A percentile compares a stretch with the other conserved stretches of the same genome.
Conservation (phyloP, 176 grass and related monocot species). For the Echinochloa phyllopogon region DNA sequence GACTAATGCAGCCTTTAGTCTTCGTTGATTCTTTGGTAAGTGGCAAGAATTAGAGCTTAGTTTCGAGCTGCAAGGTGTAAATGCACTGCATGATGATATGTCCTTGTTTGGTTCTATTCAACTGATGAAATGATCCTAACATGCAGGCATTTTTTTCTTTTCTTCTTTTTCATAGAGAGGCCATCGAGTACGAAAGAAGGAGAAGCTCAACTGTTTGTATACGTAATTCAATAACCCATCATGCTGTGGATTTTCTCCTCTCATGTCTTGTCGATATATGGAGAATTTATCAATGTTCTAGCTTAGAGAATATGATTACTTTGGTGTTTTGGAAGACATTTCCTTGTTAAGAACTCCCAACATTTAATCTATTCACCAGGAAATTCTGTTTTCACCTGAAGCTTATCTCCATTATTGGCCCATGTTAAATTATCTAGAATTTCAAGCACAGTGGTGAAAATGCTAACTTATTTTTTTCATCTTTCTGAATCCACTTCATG, state of each 20-base stretch:
- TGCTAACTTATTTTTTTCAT: not conserved
- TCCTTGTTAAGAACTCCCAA: not conserved
- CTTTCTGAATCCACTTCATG: not conserved
- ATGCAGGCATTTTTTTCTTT: no score
- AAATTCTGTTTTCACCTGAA: not conserved
- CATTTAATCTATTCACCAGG: not conserved
- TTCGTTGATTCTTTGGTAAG: no score
- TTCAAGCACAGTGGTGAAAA: not conserved
- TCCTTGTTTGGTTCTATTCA: no score
- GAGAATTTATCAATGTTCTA: not conserved
- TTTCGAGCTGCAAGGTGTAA: no score
- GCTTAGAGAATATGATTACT: not conserved
- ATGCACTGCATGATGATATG: no score
- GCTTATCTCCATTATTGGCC: not conserved
- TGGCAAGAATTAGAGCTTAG: no score
- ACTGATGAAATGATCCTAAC: no score
- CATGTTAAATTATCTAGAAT: slow-evolving; percentile 1
- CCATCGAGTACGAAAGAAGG: no score
- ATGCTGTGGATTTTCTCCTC: not conserved
- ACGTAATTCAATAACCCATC: not conserved
- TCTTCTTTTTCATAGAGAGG: no score
- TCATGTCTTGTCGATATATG: not conserved
- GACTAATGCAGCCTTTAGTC: no score
- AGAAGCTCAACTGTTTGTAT: not conserved
- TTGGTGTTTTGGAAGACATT: not conserved